Percentiles rank a stretch among this genome's conserved stretches.
These are phyloP conservation scores for Alternaria longipes DNA, from an alignment of 2,329 filamentous ascomycete species.

Conservation along the genomic window DNA sequence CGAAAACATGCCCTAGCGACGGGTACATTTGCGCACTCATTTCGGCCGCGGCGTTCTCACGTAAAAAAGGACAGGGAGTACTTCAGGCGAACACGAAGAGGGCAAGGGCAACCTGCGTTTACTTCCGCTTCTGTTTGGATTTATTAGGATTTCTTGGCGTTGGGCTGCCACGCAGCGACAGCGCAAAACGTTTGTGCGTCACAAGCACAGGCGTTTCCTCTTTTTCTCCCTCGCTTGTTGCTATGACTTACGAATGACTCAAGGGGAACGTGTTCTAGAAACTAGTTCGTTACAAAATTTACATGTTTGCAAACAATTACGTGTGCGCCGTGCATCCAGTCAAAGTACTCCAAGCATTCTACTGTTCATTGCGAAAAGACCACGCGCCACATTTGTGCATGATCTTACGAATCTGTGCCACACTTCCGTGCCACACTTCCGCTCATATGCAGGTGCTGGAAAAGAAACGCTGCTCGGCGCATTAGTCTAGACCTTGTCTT, in stretches of 20 bases:
- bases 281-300: slow-evolving; percentile 15
- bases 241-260: slow-evolving; percentile 15
- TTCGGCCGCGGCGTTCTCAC: slow-evolving; percentile 29
- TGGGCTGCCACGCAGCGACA: slow-evolving; percentile 18
- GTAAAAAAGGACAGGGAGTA: slow-evolving; percentile 23
- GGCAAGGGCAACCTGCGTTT: slow-evolving; percentile 12
- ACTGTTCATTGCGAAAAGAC: not conserved
- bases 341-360: not conserved
- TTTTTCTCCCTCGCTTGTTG: slow-evolving; percentile 12
- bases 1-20: slow-evolving; percentile 13
- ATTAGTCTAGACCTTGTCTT: not conserved
- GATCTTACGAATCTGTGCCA: slow-evolving; percentile 6
- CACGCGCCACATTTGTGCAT: slow-evolving; percentile 3
- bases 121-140: slow-evolving; percentile 7
- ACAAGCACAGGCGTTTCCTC: slow-evolving; percentile 9
- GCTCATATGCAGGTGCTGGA: slow-evolving; percentile 1
- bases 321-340: not conserved
- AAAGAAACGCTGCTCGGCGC: not conserved
- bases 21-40: slow-evolving; percentile 21
- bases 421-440: slow-evolving; percentile 5
- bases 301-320: slow-evolving; percentile 6
- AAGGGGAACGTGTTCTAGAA: slow-evolving; percentile 15
- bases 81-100: slow-evolving; percentile 5
- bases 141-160: slow-evolving; percentile 15
- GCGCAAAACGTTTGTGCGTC: slow-evolving; percentile 11